A percentile compares a stretch with the other conserved stretches of the same genome.
Conservation (phyloP, 257 asterid genomes). For the Solanum corneliomulleri region DNA sequence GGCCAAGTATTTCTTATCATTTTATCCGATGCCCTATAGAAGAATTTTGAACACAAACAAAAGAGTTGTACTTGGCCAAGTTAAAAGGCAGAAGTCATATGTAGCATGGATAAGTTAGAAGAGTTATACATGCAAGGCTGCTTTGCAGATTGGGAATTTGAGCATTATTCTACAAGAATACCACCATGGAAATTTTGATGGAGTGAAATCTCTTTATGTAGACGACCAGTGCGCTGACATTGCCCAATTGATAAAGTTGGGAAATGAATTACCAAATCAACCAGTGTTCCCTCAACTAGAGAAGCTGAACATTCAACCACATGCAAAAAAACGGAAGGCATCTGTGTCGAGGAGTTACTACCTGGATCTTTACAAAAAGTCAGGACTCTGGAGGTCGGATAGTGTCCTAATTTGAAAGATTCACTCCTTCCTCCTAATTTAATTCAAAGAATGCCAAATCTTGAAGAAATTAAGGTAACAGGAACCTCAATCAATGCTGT, state of each 20-base stretch:
- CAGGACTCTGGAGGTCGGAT: background rate
- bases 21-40: background rate
- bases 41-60: background rate
- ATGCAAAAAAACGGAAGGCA: background rate
- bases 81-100: background rate
- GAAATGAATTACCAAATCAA: background rate
- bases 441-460: background rate
- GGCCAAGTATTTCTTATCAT: background rate
- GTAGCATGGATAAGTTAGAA: too few relatives aligned
- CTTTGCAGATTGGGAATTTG: background rate
- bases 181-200: background rate
- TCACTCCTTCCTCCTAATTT: background rate
- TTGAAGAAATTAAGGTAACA: background rate
- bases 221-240: background rate
- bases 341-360: background rate
- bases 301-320: background rate
- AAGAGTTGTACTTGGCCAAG: too few relatives aligned
- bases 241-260: background rate
- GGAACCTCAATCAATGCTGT: background rate
- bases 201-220: background rate
- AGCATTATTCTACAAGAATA: background rate
- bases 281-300: background rate
- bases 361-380: background rate
- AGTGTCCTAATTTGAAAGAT: background rate
- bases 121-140: too few relatives aligned